Conservation (phyloP, 768 basidiomycete species). For the Lanmaoa rubissima region DNA sequence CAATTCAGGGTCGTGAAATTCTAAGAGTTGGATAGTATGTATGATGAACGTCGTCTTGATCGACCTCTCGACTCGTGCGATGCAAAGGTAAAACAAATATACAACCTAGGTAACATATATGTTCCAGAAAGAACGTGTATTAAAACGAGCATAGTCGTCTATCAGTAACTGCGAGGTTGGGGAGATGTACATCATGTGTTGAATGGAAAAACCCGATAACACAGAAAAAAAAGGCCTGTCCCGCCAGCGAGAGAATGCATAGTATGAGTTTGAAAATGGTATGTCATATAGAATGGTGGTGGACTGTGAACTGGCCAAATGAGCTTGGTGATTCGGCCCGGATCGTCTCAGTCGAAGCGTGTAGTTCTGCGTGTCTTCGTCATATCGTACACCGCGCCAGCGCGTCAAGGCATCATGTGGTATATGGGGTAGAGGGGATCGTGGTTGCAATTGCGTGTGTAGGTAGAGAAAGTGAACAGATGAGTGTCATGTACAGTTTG, state of each 20-base stretch:
- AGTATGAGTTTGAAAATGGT: neutral
- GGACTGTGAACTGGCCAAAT: neutral
- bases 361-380: neutral
- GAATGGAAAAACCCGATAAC: neutral
- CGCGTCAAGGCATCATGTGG: slow-evolving; percentile 6
- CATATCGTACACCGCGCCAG: slow-evolving; percentile 26
- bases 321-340: neutral
- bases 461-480: neutral
- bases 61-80: neutral
- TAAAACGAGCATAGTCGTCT: slow-evolving; percentile 19
- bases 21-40: neutral
- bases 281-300: neutral
- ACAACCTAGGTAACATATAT: neutral
- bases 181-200: neutral
- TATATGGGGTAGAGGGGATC: neutral
- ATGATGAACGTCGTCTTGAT: neutral
- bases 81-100: slow-evolving; percentile 2
- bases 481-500: neutral
- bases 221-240: neutral
- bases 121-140: slow-evolving; percentile 22
- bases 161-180: neutral
- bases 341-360: neutral
- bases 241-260: slow-evolving; percentile 11
- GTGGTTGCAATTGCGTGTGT: neutral
- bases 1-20: neutral